Percentiles rank a stretch among this genome's conserved stretches.
Conservation (phyloP, 768 basidiomycete genomes). For the Phanerodontia chrysosporium region DNA sequence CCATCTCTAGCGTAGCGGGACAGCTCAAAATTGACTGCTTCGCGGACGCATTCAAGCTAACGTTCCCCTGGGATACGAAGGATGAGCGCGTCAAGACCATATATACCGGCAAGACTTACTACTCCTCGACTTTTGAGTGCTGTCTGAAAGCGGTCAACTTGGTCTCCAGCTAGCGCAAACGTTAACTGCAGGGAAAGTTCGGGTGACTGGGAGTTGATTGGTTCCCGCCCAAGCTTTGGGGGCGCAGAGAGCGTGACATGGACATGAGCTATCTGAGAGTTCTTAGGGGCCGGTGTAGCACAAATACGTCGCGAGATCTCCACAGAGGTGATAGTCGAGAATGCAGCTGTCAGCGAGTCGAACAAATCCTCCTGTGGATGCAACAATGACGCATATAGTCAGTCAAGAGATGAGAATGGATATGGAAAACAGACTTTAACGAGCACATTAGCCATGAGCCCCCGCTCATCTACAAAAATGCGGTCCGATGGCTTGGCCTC, state of each 20-base stretch:
- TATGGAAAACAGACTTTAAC: slow-evolving; percentile 15
- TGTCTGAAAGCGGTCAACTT: slow-evolving; percentile 35
- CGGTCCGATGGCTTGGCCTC: slow-evolving; percentile 37
- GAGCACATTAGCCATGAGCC: slow-evolving; percentile 50
- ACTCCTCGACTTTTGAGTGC: slow-evolving; percentile 42
- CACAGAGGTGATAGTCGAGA: slow-evolving; percentile 28
- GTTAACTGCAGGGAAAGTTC: slow-evolving; percentile 2
- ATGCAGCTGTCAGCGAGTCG: slow-evolving; percentile 49
- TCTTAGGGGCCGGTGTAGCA: no score
- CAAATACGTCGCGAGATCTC: not conserved
- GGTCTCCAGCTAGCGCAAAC: slow-evolving; percentile 35
- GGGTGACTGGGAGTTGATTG: not conserved
- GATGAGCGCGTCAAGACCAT: no score
- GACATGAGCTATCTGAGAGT: no score
- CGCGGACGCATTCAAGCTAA: not conserved
- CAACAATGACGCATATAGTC: slow-evolving; percentile 24
- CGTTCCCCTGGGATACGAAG: slow-evolving; percentile 8
- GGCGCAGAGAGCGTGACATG: not conserved
- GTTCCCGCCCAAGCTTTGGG: slow-evolving; percentile 14
- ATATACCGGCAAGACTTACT: no score
- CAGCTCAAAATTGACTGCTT: slow-evolving; percentile 19
- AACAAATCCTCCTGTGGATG: slow-evolving; percentile 38
- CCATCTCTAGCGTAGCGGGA: slow-evolving; percentile 19
- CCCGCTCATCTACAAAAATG: slow-evolving; percentile 47
- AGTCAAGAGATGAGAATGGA: not conserved